Evolutionary conservation across 116 monocot species (phyloP), one percentile per base, ranked within the genome.

Genomic region (Thalassia testudinum): DNA sequence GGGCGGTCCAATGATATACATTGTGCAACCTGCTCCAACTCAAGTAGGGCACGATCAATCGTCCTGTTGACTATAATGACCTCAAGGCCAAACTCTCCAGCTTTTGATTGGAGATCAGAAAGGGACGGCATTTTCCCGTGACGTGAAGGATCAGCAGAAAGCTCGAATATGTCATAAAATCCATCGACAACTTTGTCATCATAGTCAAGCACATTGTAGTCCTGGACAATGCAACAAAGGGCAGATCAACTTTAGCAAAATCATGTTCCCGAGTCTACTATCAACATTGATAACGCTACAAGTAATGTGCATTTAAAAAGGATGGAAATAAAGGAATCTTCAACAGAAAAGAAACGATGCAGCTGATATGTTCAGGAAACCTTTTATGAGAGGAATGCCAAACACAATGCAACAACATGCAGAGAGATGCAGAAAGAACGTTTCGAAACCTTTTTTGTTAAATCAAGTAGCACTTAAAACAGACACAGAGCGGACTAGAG

Each of bases 61-160:
- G 75, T 26, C 56, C 77, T 82, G 51, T 89, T 90, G 43, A 99
- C 77, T 49, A 90, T 62, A 51, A 99, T 80, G 40, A 89, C 90
- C 80, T 99, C 99, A 78, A 82, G 90, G 28, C 90, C 90, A 52
- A 86, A 82, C 72, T 99, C 82, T 4, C 99, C 82, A 51, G 77
- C 83, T 57, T 73, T 73, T 28, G 81, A 66, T 68, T 99, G 82
- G 40, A 99, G 81, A 65, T 90, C 90, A 26, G 70, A 34, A 18
- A 99, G 80, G 18, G 79, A 72, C 26, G 99, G 90, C 77, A 99
- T 79, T 60, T 79, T 86, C n/a, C 73, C 72, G 26, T 70, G 70
- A 15, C 56, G 71, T 48, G 67, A 42, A 43, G 70, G 55, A 52
- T 68, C 63, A 42, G 61, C 43, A 23, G 82, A 75, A 49, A 78